Conservation (phyloP, 192 early-diverging fungal genomes). For the Gonapodya prolifera region DNA sequence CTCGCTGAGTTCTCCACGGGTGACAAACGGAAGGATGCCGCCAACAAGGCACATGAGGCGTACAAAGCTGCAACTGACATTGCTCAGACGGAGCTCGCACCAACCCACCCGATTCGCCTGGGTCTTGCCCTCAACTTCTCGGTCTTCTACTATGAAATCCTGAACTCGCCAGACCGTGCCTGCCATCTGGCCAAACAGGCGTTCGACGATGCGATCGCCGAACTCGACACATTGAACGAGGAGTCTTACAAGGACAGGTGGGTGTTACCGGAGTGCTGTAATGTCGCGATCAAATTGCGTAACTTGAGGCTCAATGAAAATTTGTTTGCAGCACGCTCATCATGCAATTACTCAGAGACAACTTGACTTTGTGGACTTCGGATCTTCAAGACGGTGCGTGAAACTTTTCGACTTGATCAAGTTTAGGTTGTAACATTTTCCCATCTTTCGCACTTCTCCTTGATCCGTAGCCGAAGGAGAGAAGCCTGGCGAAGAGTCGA, state of each 20-base stretch:
- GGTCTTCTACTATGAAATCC: slow-evolving; percentile 98
- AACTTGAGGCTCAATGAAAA: too few relatives aligned
- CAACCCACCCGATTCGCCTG: slow-evolving; percentile 97
- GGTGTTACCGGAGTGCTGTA: too few relatives aligned
- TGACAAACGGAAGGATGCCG: slow-evolving; percentile 71
- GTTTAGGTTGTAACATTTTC: background rate
- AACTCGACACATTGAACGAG: slow-evolving; percentile 95
- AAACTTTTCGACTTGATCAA: background rate
- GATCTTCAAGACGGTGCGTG: slow-evolving; percentile 77
- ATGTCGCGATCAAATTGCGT: too few relatives aligned
- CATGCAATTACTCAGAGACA: slow-evolving; percentile 98
- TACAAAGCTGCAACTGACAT: slow-evolving; percentile 95
- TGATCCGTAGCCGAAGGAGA: slow-evolving; percentile 27
- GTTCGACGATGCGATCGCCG: slow-evolving; percentile 98
- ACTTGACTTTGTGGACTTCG: slow-evolving; percentile 98
- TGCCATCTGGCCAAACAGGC: slow-evolving; percentile 95
- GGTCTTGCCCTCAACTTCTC: slow-evolving; percentile 98
- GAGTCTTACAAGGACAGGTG: slow-evolving; percentile 99
- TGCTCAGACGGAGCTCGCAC: slow-evolving; percentile 83
- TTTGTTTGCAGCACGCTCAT: slow-evolving; percentile 98
- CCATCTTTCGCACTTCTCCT: background rate
- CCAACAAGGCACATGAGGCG: slow-evolving; percentile 74
- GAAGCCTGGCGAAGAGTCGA: slow-evolving; percentile 36
- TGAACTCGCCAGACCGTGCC: slow-evolving; percentile 93
- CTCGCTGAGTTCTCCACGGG: slow-evolving; percentile 92